phyloP scores from a whole-genome alignment of 2,329 filamentous ascomycete genomes.

The Botryotinia narcissicola region DNA sequence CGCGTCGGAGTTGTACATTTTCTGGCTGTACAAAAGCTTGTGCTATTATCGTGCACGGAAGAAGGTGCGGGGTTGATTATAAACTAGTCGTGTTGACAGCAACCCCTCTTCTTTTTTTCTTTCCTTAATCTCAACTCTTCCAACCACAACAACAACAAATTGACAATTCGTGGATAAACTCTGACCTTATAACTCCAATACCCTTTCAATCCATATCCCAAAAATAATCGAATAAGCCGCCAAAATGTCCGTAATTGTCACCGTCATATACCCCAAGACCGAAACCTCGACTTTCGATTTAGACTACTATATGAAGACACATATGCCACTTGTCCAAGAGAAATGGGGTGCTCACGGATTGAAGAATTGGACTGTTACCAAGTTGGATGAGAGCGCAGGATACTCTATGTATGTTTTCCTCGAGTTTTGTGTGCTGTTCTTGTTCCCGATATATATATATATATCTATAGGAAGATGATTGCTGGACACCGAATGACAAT shows the following conservation, averaged over 20 bases:
- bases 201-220: no score
- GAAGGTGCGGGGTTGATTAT: neutral
- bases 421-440: neutral
- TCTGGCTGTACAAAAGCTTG: neutral
- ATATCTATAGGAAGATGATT: neutral
- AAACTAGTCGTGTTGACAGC: neutral
- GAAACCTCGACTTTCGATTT: constrained; percentile 16
- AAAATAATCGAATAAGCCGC: neutral
- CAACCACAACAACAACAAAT: neutral
- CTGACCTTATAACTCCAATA: no score
- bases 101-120: neutral
- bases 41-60: neutral
- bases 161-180: no score
- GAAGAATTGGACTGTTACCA: neutral
- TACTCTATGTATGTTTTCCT: constrained; percentile 2
- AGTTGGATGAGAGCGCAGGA: neutral
- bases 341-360: constrained; percentile 10
- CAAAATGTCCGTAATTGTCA: constrained; percentile 14
- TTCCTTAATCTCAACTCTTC: no score
- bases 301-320: constrained; percentile 13
- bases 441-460: neutral
- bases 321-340: constrained; percentile 16
- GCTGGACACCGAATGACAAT: neutral
- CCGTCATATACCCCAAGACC: constrained; percentile 15
- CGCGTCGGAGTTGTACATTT: neutral